Base-by-base conservation (phyloP, 139 green algal genomes). In the Auxenochlorella pyrenoidosa region DNA sequence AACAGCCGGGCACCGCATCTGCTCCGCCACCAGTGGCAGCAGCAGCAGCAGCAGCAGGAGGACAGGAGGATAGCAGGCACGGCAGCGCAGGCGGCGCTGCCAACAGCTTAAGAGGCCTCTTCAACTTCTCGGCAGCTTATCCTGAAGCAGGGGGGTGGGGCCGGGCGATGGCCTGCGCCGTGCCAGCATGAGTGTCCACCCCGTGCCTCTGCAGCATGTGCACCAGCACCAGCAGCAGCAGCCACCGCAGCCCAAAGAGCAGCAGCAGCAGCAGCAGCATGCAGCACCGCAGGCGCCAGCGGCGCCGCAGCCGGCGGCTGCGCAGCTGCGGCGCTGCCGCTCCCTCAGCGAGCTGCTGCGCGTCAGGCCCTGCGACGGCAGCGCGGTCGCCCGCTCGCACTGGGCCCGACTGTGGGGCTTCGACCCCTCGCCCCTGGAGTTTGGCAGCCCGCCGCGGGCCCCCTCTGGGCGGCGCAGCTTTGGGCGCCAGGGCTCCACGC, bases 381-480 rank as follows among this genome's bases (percentile, higher is more conserved):
- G 32, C 28, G 66, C 32, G n/a, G 66, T 73, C 32, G 41, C 21
- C 66, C 66, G 66, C 66, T 73, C 66, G 32, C 66, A 73, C 30
- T 73, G 66, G 66, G 66, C 66, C 66, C 66, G 6, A 8, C 66
- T 73, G 66, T 73, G 66, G 66, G 66, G 66, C 66, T 73, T 73
- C 10, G 66, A 73, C 30, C 66, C 66, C 3, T 73, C 66, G 2
- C 66, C 66, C 32, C 66, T 73, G 3, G 30, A 73, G 28, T 73
- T 73, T 73, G 66, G 66, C 66, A 73, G 66, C 32, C 66, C 66
- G 21, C 66, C 30, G 8, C 30, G 54, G 54, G 22, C 10, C 54
- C 54, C 54, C 54, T 22, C 54, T 12, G 68, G 68, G 13, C n/a
- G 68, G 34, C n/a, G 68, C 68, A 75, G 38, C n/a, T 44, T 75